These are phyloP conservation scores for Phalaenopsis hybrid DNA, from an alignment of 116 monocot genomes.

Conservation along the genomic window DNA sequence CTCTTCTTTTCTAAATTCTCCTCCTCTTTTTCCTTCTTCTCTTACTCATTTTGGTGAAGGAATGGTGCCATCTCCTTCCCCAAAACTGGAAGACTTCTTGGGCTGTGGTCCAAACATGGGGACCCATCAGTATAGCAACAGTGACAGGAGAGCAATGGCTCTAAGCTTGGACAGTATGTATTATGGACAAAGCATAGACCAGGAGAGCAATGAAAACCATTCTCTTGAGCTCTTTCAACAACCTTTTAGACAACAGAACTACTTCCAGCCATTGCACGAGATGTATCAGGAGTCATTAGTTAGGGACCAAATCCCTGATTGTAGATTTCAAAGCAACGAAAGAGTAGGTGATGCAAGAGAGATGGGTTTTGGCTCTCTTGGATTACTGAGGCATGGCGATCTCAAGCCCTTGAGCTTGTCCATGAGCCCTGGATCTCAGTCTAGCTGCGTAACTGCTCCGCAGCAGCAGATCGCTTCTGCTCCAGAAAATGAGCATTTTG, in stretches of 20 bases:
- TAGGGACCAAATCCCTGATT: conserved; percentile 25
- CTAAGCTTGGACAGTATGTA: conserved; percentile 76
- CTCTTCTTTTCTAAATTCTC: conserved; percentile 12
- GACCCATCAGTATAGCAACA: conserved; percentile 49
- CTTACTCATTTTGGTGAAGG: conserved; percentile 35
- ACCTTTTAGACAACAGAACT: conserved; percentile 31
- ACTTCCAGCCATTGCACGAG: conserved; percentile 63
- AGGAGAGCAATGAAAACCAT: conserved; percentile 19
- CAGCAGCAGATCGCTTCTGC: conserved; percentile 38
- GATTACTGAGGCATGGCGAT: conserved; percentile 51
- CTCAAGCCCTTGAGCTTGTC: conserved; percentile 72
- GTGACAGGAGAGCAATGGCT: conserved; percentile 43
- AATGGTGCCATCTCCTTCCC: conserved; percentile 68
- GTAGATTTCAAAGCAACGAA: conserved; percentile 1
- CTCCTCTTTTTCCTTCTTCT: conserved; percentile 10
- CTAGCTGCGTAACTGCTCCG: conserved; percentile 56
- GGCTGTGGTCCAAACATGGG: conserved; percentile 79
- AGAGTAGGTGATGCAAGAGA: conserved; percentile 11
- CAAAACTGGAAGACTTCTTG: conserved; percentile 94
- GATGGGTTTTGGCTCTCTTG: conserved; percentile 35
- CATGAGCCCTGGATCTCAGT: conserved; percentile 83
- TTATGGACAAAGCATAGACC: conserved; percentile 38
- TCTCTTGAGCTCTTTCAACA: conserved; percentile 33
- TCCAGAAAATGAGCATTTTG: conserved; percentile 19
- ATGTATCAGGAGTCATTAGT: conserved; percentile 37